phyloP scores from a whole-genome alignment of 257 asterid species.

The Nicotiana tabacum region DNA sequence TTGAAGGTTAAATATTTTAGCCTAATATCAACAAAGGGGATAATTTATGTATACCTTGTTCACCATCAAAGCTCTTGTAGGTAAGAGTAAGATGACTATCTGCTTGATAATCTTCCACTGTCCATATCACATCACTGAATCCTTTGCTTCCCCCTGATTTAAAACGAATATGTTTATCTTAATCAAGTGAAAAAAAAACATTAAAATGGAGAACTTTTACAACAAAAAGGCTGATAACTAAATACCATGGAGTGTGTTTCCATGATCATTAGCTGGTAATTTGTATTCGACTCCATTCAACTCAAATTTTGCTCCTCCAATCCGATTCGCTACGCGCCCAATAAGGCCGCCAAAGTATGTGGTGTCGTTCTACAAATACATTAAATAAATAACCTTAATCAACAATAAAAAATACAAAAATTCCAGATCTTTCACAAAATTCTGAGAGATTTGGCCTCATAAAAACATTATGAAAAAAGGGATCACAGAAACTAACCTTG shows the following conservation, averaged over 20 bases:
- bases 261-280: conserved; percentile 66
- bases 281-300: conserved; percentile 48
- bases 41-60: conserved; percentile 48
- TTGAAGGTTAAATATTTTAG: too few species aligned
- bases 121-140: conserved; percentile 63
- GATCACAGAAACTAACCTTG: conserved; percentile 40
- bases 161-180: neutral
- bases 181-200: neutral
- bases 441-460: neutral
- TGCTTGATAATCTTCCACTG: conserved; percentile 23
- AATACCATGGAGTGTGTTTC: conserved; percentile 84
- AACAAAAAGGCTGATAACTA: neutral
- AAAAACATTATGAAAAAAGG: too few species aligned
- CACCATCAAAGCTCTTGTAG: conserved; percentile 66
- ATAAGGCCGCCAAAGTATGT: conserved; percentile 72
- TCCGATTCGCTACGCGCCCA: conserved; percentile 85
- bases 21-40: too few species aligned
- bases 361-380: conserved; percentile 52
- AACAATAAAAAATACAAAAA: neutral
- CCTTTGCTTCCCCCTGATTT: conserved; percentile 64
- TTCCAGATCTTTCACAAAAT: neutral
- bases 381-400: neutral
- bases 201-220: neutral
- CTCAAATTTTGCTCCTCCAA: conserved; percentile 65
- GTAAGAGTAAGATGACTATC: conserved; percentile 50